These are phyloP conservation scores for Huntiella omanensis DNA, from an alignment of 2,329 filamentous ascomycete species.

Conservation along the genomic window DNA sequence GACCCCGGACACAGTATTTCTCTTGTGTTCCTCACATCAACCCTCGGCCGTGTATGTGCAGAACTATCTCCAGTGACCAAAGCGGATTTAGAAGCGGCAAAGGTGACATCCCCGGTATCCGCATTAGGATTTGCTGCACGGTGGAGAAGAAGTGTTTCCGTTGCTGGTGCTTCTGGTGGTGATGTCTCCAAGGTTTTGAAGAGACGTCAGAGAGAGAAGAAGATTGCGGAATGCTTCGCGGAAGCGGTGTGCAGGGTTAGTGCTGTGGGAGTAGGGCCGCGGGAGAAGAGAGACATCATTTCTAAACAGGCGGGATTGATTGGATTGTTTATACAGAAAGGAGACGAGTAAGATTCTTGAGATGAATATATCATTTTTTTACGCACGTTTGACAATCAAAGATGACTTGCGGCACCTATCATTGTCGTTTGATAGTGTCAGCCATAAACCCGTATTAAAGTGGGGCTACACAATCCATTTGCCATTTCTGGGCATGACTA, in stretches of 20 bases:
- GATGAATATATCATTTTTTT: no score
- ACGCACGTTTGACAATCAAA: no score
- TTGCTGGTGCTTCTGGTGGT: constrained; percentile 10
- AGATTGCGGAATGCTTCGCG: constrained; percentile 47
- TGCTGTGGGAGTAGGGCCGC: constrained; percentile 28
- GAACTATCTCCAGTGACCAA: constrained; percentile 24
- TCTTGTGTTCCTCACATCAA: constrained; percentile 71
- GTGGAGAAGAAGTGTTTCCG: constrained; percentile 20
- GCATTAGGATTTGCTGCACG: constrained; percentile 24
- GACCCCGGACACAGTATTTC: constrained; percentile 69
- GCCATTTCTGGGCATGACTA: no score
- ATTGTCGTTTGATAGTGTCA: no score
- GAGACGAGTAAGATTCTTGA: background rate
- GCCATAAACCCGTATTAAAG: no score
- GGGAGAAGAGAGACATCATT: constrained; percentile 31
- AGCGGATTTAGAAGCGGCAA: constrained; percentile 8
- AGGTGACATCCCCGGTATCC: constrained; percentile 10
- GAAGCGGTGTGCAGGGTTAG: constrained; percentile 38
- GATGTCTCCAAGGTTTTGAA: constrained; percentile 21
- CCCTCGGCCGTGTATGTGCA: constrained; percentile 37
- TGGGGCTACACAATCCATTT: no score
- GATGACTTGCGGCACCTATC: no score
- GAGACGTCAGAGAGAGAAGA: constrained; percentile 38
- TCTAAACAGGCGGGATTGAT: constrained; percentile 48
- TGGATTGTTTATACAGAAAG: constrained; percentile 40